Base-by-base conservation (phyloP, 257 asterid species). In the Nicotiana tabacum region DNA sequence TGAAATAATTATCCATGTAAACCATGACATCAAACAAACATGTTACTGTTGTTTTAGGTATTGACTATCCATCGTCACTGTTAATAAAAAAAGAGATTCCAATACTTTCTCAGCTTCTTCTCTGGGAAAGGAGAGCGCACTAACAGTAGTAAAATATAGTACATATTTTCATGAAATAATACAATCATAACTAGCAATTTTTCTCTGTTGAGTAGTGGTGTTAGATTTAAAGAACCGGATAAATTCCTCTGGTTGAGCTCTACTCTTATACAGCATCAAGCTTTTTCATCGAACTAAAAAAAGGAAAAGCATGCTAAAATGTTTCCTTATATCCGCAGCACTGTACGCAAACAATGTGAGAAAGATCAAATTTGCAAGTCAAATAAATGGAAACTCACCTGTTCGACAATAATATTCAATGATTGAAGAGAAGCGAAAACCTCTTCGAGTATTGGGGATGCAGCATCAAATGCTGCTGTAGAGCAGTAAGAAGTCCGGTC, bases 331-430 rank as follows among this genome's bases (percentile, higher is more conserved):
- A 66, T 32, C 51, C 35, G 13, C 13, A 17, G 35, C 5, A 70
- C 0, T 21, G 21, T 51, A 39, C 12, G 35, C 24, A 27, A 74
- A 43, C 58, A 72, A 5, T 12, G 60, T 13, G 58, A 27, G 79
- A 15, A 21, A 74, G 43, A 74, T 48, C 39, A 74, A 48, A 74
- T 27, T 27, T 1, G 62, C 61, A 74, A 24, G 80, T 7, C 43
- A 74, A 70, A 5, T 3, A 13, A 27, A 74, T 3, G 62, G 15
- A 74, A n/a, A 24, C 69, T 56, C 86, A 95, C 99, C 97, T 95
- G 99, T 88, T 95, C 99, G 85, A 94, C 98, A 12, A 33, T 83
- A 84, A 95, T 94, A 88, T 93, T 86, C 91, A 95, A 82, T 72
- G 95, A 94, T 80, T 91, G 90, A 39, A 95, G 97, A 85, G 91